phyloP scores from a whole-genome alignment of 768 basidiomycete species.

The Tephrocybe sp. region DNA sequence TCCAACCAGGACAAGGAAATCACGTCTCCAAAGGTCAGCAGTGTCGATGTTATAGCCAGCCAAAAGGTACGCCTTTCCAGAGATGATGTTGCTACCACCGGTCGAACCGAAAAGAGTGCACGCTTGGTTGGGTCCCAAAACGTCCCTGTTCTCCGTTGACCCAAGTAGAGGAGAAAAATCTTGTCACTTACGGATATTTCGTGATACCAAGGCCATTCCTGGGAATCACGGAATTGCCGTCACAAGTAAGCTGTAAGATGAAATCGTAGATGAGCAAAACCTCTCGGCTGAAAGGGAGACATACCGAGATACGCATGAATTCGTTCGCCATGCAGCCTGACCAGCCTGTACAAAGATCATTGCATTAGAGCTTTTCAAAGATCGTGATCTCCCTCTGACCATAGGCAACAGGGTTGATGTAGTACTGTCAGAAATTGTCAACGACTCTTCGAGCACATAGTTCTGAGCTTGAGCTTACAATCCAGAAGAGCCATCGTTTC shows the following conservation, averaged over 20 bases:
- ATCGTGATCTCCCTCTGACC: no score
- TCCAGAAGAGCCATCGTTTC: constrained; percentile 88
- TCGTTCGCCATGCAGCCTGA: constrained; percentile 84
- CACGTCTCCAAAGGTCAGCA: constrained; percentile 61
- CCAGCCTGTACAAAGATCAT: constrained; percentile 46
- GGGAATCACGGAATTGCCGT: constrained; percentile 65
- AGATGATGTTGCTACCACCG: constrained; percentile 53
- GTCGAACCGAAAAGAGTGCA: constrained; percentile 72
- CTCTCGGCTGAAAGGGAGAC: no score
- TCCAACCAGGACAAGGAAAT: constrained; percentile 69
- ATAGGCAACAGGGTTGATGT: constrained; percentile 78
- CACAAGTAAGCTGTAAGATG: constrained; percentile 45
- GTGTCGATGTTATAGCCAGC: constrained; percentile 50
- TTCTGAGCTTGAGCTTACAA: constrained; percentile 42
- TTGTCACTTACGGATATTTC: constrained; percentile 58
- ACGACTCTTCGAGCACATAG: neutral
- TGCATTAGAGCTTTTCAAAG: no score
- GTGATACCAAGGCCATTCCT: constrained; percentile 55
- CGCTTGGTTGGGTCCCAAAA: constrained; percentile 66
- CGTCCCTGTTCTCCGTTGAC: constrained; percentile 32
- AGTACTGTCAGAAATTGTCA: constrained; percentile 46
- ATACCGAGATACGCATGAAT: constrained; percentile 58
- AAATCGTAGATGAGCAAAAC: no score
- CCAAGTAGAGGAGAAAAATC: constrained; percentile 27
- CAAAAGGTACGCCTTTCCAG: constrained; percentile 61